A percentile compares a stretch with the other conserved stretches of the same genome.
phyloP scores from a whole-genome alignment of 1,284 basidiomycete species.

The Trichosporon faecale region DNA sequence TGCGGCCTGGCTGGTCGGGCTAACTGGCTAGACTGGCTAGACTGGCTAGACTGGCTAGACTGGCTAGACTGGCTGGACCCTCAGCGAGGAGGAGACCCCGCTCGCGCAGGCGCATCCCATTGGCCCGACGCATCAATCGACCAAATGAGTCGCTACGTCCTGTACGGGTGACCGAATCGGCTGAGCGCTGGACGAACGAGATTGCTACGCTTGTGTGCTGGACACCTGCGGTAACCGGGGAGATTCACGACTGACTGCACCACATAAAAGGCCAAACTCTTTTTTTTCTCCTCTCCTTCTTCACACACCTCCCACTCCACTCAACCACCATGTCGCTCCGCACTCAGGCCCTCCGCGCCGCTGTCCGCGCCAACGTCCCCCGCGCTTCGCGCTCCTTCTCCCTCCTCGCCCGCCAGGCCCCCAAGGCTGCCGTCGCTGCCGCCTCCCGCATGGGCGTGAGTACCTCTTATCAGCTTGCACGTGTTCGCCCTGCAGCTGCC shows the following conservation, averaged over 20 bases:
- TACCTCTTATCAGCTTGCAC: constrained; percentile 13
- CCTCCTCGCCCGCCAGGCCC: constrained; percentile 59
- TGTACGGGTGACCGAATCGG: constrained; percentile 8
- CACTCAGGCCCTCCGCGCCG: constrained; percentile 51
- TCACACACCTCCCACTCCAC: constrained; percentile 8
- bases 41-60: too few relatives aligned
- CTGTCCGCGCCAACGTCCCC: constrained; percentile 51
- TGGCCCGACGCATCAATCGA: constrained; percentile 8
- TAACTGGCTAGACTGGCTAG: not conserved
- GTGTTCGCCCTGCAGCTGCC: not conserved
- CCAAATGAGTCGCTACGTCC: not conserved
- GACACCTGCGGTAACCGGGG: not conserved
- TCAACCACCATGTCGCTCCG: constrained; percentile 44
- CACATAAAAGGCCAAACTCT: not conserved
- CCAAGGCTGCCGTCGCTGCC: constrained; percentile 40
- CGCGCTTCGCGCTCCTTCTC: constrained; percentile 64
- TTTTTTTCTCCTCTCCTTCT: constrained; percentile 10
- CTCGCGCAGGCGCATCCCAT: not conserved
- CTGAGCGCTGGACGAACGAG: not conserved
- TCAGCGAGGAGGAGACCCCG: not conserved
- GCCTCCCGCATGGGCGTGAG: constrained; percentile 48
- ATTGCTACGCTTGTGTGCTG: not conserved
- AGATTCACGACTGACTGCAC: not conserved
- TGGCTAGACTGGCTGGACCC: not conserved
- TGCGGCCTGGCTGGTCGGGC: not conserved